Conservation (phyloP, 805 yeast genomes). For the Candida ficus region DNA sequence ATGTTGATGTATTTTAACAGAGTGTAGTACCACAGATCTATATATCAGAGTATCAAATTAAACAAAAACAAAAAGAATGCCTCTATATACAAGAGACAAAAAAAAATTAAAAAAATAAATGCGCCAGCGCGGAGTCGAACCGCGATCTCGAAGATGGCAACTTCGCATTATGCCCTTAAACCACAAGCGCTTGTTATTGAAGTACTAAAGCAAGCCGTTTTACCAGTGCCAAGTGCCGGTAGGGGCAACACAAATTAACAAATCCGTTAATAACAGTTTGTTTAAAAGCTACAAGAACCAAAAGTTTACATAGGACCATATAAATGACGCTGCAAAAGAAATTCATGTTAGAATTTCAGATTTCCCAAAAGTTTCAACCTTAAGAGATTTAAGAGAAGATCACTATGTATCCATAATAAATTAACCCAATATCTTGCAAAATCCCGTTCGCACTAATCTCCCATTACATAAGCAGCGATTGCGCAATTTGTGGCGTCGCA, state of each 20-base stretch:
- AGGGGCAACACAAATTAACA: too few relatives aligned
- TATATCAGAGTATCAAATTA: too few relatives aligned
- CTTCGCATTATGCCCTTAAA: constrained; percentile 49
- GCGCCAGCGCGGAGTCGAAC: constrained; percentile 45
- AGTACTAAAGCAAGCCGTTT: too few relatives aligned
- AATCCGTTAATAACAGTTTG: too few relatives aligned
- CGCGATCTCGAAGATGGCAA: constrained; percentile 53
- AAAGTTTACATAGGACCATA: too few relatives aligned
- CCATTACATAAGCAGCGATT: too few relatives aligned
- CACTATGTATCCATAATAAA: not conserved
- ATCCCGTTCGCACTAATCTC: too few relatives aligned
- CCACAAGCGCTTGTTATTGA: constrained; percentile 27
- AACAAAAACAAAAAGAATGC: too few relatives aligned
- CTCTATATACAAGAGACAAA: not conserved
- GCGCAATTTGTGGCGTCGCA: not conserved
- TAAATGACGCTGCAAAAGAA: too few relatives aligned
- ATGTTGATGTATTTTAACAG: not conserved
- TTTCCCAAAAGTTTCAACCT: constrained; percentile 55
- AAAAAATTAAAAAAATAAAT: not conserved
- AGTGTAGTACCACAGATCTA: not conserved
- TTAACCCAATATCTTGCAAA: not conserved
- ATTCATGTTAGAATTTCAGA: constrained; percentile 89
- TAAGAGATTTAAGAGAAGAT: constrained; percentile 86
- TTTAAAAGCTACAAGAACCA: too few relatives aligned
- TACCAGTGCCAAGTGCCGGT: too few relatives aligned